These are phyloP conservation scores for Ustilago curta DNA, from an alignment of 1,284 basidiomycete species.

Conservation along the genomic window DNA sequence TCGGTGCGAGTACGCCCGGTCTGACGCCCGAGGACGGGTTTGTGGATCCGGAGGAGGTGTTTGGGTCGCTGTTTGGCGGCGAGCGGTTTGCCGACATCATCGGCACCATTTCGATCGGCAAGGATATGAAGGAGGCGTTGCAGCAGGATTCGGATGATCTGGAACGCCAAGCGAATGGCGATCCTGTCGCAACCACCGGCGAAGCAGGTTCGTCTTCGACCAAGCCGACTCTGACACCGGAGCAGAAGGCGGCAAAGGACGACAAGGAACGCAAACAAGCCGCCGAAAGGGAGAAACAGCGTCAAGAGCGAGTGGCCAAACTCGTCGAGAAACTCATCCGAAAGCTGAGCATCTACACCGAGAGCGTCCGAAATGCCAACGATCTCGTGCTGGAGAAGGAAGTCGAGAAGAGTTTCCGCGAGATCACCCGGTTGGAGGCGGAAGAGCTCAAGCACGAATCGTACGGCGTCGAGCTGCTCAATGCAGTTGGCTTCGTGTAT, in stretches of 20 bases:
- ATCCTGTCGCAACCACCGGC: not conserved
- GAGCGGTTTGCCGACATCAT: conserved; percentile 85
- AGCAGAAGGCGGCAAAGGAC: conserved; percentile 83
- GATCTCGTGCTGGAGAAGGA: conserved; percentile 76
- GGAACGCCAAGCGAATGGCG: conserved; percentile 56
- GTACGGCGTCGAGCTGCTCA: conserved; percentile 90
- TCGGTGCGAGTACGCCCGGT: conserved; percentile 70
- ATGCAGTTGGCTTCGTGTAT: conserved; percentile 92
- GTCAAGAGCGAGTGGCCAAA: conserved; percentile 83
- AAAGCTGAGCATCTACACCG: conserved; percentile 91
- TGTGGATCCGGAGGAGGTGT: conserved; percentile 86
- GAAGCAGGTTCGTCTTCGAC: not conserved
- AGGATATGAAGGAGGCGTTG: conserved; percentile 97
- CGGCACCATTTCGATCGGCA: conserved; percentile 83
- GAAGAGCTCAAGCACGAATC: conserved; percentile 77
- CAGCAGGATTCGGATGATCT: conserved; percentile 85
- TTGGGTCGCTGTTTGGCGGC: conserved; percentile 75
- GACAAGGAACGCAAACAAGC: conserved; percentile 76
- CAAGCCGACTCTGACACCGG: conserved; percentile 77
- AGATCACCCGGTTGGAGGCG: conserved; percentile 66
- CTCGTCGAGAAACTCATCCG: conserved; percentile 85
- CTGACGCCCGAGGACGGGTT: conserved; percentile 67
- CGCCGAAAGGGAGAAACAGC: conserved; percentile 83
- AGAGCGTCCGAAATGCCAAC: conserved; percentile 80
- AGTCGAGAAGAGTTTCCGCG: conserved; percentile 59